These are phyloP conservation scores for Aspergillus piperis DNA, from an alignment of 2,329 filamentous ascomycete genomes.

Conservation along the genomic window DNA sequence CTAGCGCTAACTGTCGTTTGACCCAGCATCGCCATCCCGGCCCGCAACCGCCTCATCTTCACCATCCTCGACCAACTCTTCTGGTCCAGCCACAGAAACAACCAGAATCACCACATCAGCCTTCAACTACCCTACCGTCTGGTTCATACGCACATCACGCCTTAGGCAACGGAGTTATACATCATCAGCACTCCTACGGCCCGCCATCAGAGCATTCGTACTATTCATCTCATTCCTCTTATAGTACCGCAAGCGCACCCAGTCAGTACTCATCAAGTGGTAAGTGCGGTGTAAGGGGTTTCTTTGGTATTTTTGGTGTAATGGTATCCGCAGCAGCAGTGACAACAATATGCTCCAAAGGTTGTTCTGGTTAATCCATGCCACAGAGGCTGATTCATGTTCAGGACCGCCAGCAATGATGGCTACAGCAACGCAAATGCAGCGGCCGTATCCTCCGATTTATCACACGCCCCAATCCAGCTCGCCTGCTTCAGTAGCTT, in stretches of 20 bases:
- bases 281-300: constrained; percentile 50
- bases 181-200: constrained; percentile 65
- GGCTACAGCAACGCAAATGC: constrained; percentile 66
- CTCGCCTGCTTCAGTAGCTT: constrained; percentile 89
- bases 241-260: constrained; percentile 77
- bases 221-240: constrained; percentile 78
- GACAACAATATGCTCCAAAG: too few species aligned
- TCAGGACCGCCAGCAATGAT: constrained; percentile 73
- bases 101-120: constrained; percentile 66
- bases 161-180: constrained; percentile 46
- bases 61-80: constrained; percentile 32
- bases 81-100: constrained; percentile 34
- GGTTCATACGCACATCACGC: constrained; percentile 35
- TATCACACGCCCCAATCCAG: constrained; percentile 96
- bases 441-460: constrained; percentile 79
- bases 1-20: not conserved
- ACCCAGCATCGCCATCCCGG: constrained; percentile 26
- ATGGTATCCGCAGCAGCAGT: not conserved
- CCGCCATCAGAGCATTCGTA: constrained; percentile 69
- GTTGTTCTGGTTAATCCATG: not conserved
- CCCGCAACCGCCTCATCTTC: constrained; percentile 33
- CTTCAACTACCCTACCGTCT: constrained; percentile 40
- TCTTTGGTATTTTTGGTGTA: not conserved
- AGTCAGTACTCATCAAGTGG: constrained; percentile 86
- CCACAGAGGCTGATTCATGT: constrained; percentile 58